Conservation (phyloP, 2,329 filamentous ascomycete genomes). For the Colletotrichum scovillei region DNA sequence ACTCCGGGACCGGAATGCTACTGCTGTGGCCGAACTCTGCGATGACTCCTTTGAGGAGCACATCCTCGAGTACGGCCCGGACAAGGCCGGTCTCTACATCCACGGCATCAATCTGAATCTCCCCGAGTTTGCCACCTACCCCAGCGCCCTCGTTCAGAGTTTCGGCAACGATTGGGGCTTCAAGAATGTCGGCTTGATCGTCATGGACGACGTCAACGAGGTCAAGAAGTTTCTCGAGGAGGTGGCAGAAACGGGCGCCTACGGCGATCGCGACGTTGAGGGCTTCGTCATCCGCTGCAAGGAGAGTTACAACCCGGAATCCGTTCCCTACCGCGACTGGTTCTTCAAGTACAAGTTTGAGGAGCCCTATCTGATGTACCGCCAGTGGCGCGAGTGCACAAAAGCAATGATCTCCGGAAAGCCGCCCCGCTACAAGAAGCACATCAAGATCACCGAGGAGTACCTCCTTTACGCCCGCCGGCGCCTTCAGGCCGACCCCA, state of each 20-base stretch:
- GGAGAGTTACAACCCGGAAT: conserved; percentile 63
- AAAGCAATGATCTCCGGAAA: conserved; percentile 85
- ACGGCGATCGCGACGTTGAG: conserved; percentile 92
- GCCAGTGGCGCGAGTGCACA: conserved; percentile 98
- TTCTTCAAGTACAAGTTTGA: conserved; percentile 99
- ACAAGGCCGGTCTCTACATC: conserved; percentile 89
- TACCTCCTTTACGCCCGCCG: conserved; percentile 86
- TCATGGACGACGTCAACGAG: conserved; percentile 78
- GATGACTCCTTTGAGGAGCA: conserved; percentile 98
- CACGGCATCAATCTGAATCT: conserved; percentile 97
- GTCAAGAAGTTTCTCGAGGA: conserved; percentile 86
- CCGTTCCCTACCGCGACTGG: conserved; percentile 82
- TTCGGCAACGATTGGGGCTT: conserved; percentile 97
- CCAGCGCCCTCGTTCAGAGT: conserved; percentile 82
- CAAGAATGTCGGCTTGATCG: conserved; percentile 83
- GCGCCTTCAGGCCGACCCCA: conserved; percentile 75
- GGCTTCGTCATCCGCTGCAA: conserved; percentile 96
- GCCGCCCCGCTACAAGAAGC: conserved; percentile 84
- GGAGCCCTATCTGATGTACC: conserved; percentile 98
- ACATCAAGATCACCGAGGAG: conserved; percentile 88
- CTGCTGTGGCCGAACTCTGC: conserved; percentile 94
- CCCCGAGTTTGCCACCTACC: conserved; percentile 90
- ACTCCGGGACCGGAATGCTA: conserved; percentile 85
- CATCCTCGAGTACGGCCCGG: conserved; percentile 86
- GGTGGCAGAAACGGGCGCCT: conserved; percentile 88